A percentile compares a stretch with the other conserved stretches of the same genome.
These are phyloP conservation scores for Zasmidium cellare DNA, from an alignment of 2,329 filamentous ascomycete genomes.

Conservation along the genomic window DNA sequence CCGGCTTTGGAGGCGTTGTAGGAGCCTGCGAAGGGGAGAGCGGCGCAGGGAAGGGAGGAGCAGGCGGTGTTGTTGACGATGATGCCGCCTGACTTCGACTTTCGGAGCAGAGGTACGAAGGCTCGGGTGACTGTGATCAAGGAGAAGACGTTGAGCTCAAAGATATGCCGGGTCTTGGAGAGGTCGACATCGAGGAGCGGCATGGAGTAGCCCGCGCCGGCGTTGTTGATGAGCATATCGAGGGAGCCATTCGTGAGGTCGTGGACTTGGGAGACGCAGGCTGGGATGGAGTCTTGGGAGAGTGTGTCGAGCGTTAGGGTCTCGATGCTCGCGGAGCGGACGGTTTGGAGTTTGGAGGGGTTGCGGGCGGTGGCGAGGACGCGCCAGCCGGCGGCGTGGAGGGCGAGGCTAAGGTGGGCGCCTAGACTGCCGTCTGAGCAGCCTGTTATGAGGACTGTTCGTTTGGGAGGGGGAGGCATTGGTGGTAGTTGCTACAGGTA, in stretches of 20 bases:
- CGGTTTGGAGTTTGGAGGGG: background rate
- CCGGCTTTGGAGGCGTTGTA: constrained; percentile 33
- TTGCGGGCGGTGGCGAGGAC: constrained; percentile 47
- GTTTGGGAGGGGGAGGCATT: too few relatives aligned
- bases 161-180: constrained; percentile 46
- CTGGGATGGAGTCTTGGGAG: background rate
- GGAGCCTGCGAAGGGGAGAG: constrained; percentile 34
- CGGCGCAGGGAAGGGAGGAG: constrained; percentile 3
- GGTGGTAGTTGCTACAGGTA: too few relatives aligned
- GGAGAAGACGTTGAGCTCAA: constrained; percentile 58
- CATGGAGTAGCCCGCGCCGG: constrained; percentile 48
- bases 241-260: background rate
- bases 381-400: constrained; percentile 37
- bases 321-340: too few relatives aligned
- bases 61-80: background rate
- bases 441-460: constrained; percentile 27
- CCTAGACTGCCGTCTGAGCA: constrained; percentile 43
- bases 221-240: constrained; percentile 59
- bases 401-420: constrained; percentile 38
- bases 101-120: constrained; percentile 47
- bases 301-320: background rate
- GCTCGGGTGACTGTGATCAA: constrained; percentile 59
- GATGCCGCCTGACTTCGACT: background rate
- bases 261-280: background rate
- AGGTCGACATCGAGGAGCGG: constrained; percentile 58